Conservation (phyloP, 2,329 filamentous ascomycete genomes). For the Periconia sp. region DNA sequence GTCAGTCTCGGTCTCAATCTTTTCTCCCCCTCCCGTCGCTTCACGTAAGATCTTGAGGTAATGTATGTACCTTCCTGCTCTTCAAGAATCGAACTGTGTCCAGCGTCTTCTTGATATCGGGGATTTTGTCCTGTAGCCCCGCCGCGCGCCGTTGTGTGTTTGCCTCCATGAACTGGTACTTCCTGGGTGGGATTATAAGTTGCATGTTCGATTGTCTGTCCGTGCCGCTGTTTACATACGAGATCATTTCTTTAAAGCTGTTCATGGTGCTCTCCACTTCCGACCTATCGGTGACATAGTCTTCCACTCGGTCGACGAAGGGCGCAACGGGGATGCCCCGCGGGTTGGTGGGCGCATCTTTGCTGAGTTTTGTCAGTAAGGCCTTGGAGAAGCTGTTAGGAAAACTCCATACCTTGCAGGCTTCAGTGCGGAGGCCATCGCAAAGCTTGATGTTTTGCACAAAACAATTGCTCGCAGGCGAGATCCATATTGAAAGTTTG, state of each 20-base stretch:
- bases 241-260: slow-evolving; percentile 92
- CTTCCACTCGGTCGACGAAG: slow-evolving; percentile 85
- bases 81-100: slow-evolving; percentile 88
- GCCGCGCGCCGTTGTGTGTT: slow-evolving; percentile 82
- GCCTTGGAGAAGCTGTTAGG: neutral
- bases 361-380: slow-evolving; percentile 23
- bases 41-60: slow-evolving; percentile 62
- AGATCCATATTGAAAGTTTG: slow-evolving; percentile 19
- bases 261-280: slow-evolving; percentile 81
- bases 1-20: slow-evolving; percentile 55
- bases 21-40: slow-evolving; percentile 54
- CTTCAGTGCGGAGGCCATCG: slow-evolving; percentile 33
- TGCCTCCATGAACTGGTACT: slow-evolving; percentile 99
- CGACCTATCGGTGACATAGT: slow-evolving; percentile 76
- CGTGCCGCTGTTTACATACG: slow-evolving; percentile 54
- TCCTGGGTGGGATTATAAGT: slow-evolving; percentile 57
- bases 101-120: slow-evolving; percentile 93
- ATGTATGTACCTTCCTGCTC: slow-evolving; percentile 64
- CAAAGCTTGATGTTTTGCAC: slow-evolving; percentile 12
- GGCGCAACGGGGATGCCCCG: slow-evolving; percentile 81
- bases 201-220: neutral
- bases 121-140: slow-evolving; percentile 90
- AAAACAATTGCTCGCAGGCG: slow-evolving; percentile 4
- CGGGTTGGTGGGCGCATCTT: slow-evolving; percentile 67
- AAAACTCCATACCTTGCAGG: slow-evolving; percentile 20